A percentile compares a stretch with the other conserved stretches of the same genome.
Conservation (phyloP, 371 early-diverging fungal genomes). For the Capillidium rhysosporum region DNA sequence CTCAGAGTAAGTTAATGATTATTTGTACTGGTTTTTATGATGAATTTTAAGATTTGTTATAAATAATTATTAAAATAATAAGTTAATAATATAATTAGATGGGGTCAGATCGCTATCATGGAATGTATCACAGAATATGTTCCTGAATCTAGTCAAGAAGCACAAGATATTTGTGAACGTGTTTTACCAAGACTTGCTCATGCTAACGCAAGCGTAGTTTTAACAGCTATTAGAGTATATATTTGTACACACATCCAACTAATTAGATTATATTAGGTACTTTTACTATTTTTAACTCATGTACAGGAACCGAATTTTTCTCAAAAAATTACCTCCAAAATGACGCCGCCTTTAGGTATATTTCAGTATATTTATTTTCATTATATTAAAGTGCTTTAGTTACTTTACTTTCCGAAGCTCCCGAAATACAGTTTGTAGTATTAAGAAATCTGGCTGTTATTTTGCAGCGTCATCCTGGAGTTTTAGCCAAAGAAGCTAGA, state of each 20-base stretch:
- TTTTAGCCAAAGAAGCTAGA: conserved; percentile 72
- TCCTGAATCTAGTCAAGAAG: conserved; percentile 70
- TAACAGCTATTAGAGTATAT: conserved; percentile 72
- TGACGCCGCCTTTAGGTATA: conserved; percentile 75
- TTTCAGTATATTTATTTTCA: neutral
- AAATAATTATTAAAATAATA: no score
- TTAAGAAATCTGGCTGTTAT: conserved; percentile 90
- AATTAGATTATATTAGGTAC: conserved; percentile 39
- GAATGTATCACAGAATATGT: conserved; percentile 65
- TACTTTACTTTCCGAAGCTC: conserved; percentile 66
- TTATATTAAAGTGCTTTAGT: conserved; percentile 21
- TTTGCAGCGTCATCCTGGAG: conserved; percentile 76
- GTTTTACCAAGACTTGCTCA: conserved; percentile 88
- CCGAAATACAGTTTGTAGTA: conserved; percentile 93
- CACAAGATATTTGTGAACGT: conserved; percentile 76
- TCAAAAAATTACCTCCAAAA: conserved; percentile 65
- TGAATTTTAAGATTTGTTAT: no score
- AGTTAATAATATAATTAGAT: conserved; percentile 26
- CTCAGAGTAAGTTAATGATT: conserved; percentile 50
- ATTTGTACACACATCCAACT: conserved; percentile 83
- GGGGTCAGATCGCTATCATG: conserved; percentile 87
- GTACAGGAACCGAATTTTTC: conserved; percentile 36
- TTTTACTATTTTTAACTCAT: no score
- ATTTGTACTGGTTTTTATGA: no score
- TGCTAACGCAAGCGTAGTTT: conserved; percentile 89